These are phyloP conservation scores for Athelia sp. DNA, from an alignment of 1,284 basidiomycete species.

Conservation along the genomic window DNA sequence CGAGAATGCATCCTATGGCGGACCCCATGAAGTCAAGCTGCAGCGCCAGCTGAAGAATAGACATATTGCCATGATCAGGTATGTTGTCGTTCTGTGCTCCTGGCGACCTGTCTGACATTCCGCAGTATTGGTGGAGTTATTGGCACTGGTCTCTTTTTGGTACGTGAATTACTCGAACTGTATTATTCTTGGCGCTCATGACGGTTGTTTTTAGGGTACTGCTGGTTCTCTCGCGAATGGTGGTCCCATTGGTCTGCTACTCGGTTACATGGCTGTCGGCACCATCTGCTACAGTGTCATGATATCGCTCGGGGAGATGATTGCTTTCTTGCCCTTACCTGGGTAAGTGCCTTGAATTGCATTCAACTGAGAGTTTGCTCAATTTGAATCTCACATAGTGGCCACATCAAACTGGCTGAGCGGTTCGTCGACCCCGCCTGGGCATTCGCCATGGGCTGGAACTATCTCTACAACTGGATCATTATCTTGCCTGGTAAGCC, in stretches of 20 bases:
- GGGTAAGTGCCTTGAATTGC: constrained; percentile 20
- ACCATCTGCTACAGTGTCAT: constrained; percentile 17
- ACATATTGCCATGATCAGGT: constrained; percentile 31
- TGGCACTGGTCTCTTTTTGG: constrained; percentile 25
- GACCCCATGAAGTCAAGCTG: not conserved
- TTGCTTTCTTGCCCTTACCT: constrained; percentile 34
- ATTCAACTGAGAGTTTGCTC: not conserved
- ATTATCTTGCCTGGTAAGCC: constrained; percentile 37
- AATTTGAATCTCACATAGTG: constrained; percentile 34
- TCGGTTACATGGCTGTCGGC: constrained; percentile 15
- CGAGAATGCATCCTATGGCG: too few species aligned
- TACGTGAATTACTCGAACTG: not conserved
- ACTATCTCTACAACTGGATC: constrained; percentile 64
- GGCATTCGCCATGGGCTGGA: constrained; percentile 69
- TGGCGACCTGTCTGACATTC: not conserved
- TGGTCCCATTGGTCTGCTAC: constrained; percentile 13
- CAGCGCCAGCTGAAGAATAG: constrained; percentile 30
- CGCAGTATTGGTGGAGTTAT: constrained; percentile 18
- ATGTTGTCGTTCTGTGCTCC: not conserved
- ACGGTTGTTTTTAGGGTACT: constrained; percentile 9
- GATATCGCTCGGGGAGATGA: constrained; percentile 37
- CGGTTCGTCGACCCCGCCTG: constrained; percentile 70
- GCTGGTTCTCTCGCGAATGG: constrained; percentile 9
- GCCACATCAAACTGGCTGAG: constrained; percentile 64
- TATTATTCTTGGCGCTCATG: not conserved